phyloP scores from a whole-genome alignment of 345 rosid genomes.

The Cochlearia excelsa region DNA sequence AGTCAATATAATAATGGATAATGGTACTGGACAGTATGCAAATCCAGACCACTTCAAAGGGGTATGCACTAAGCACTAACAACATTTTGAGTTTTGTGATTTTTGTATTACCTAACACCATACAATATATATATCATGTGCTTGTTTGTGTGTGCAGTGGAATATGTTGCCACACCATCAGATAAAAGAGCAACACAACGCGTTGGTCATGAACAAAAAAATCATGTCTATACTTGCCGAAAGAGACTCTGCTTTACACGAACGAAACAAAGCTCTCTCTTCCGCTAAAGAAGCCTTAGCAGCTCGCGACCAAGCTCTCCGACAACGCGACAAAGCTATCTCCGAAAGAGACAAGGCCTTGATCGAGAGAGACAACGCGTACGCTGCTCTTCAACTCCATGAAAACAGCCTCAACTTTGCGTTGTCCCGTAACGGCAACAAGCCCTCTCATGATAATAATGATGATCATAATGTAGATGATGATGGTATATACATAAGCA shows the following conservation, averaged over 20 bases:
- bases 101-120: too few relatives aligned
- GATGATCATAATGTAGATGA: conserved; percentile 40
- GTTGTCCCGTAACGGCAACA: conserved; percentile 45
- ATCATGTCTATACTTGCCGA: conserved; percentile 78
- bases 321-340: conserved; percentile 72
- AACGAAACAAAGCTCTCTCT: conserved; percentile 57
- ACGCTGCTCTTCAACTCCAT: conserved; percentile 66
- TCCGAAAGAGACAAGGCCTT: conserved; percentile 73
- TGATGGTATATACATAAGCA: conserved; percentile 36
- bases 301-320: conserved; percentile 76
- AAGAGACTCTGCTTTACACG: conserved; percentile 70
- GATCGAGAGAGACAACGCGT: conserved; percentile 77
- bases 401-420: conserved; percentile 55
- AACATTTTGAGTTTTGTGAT: too few relatives aligned
- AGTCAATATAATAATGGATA: too few relatives aligned
- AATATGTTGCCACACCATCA: conserved; percentile 67
- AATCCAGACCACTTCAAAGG: too few relatives aligned
- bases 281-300: conserved; percentile 74
- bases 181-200: conserved; percentile 72
- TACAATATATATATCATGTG: too few relatives aligned
- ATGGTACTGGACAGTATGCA: too few relatives aligned
- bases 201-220: conserved; percentile 84
- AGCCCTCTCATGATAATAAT: conserved; percentile 42
- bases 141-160: conserved; percentile 51
- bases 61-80: too few relatives aligned